Base-by-base conservation (phyloP, 2,329 filamentous ascomycete genomes). In the Ceratocystis harringtonii region DNA sequence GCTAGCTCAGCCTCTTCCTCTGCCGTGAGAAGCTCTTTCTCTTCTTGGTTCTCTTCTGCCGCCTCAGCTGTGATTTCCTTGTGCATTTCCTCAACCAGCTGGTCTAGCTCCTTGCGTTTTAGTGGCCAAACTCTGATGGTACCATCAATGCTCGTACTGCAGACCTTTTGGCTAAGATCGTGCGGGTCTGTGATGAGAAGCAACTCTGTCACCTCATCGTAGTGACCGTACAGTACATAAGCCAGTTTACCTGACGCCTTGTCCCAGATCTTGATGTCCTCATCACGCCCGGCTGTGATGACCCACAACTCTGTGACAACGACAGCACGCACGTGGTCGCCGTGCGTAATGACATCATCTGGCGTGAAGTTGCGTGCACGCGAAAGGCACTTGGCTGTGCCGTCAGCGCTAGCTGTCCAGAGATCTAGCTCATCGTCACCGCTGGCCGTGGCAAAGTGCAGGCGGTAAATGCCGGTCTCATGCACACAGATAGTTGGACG, bases 1-100 rank as follows among this genome's bases (percentile, higher is more conserved):
- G 90, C 92, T 69, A 99, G 78, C 74, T 97, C 94, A 3, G 88
- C 87, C 75, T 97, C 92, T 74, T 99, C 94, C 70, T 97, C 92
- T 12, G 84, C 87, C 4, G 91, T 96, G 75, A 96, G 77, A 72
- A 85, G 68, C 48, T 79, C 77, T 69, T 76, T 76, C 43, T 74
- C 74, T 69, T 73, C 72, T 66, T 78, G 74, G 66, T 78, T 74
- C 32, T 77, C 76, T 69, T 81, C 78, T 68, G 83, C 79, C 48
- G 77, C 77, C 36, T 76, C 76, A 69, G 83, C 81, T 48, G 45
- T 10, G 5, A 52, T 65, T 62, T 77, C 78, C 69, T 80, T 74
- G 58, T 72, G 69, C 2, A 78, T 77, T 69, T 76, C 78, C 69
- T 78, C 72, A 12, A 81, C 76, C 22, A 79, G 72, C 15, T 75